phyloP scores from a whole-genome alignment of 192 early-diverging fungal species.

The Podochytrium sp. region DNA sequence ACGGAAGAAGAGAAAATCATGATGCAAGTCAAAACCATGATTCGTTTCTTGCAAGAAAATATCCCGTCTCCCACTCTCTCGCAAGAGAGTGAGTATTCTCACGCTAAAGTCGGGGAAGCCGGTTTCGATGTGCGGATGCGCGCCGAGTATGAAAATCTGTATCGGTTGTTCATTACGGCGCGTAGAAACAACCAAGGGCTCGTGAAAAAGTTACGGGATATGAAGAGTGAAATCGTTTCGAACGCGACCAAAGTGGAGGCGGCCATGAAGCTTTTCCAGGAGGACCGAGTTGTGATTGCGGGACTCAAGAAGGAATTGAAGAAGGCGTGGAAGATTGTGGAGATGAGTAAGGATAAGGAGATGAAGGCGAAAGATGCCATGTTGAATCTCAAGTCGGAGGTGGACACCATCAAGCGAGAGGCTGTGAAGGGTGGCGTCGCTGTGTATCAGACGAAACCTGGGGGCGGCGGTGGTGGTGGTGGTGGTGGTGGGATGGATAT shows the following conservation, averaged over 20 bases:
- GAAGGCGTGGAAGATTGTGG: constrained; percentile 60
- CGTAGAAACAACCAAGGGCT: constrained; percentile 53
- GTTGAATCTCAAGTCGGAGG: constrained; percentile 43
- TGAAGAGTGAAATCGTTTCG: constrained; percentile 45
- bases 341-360: constrained; percentile 48
- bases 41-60: constrained; percentile 22
- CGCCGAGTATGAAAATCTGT: constrained; percentile 53
- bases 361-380: constrained; percentile 50
- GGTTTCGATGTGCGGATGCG: constrained; percentile 29
- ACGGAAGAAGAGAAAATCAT: constrained; percentile 29
- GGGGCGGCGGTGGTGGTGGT: constrained; percentile 7
- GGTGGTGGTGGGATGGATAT: constrained; percentile 31
- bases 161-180: constrained; percentile 48
- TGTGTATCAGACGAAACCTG: background rate
- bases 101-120: background rate
- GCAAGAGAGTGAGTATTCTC: background rate
- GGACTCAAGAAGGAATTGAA: constrained; percentile 55
- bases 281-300: constrained; percentile 47
- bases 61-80: background rate
- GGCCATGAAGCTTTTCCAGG: constrained; percentile 51
- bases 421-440: background rate
- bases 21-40: constrained; percentile 15
- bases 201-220: constrained; percentile 47
- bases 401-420: constrained; percentile 31
- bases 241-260: constrained; percentile 59